Percentiles rank a stretch among this genome's conserved stretches.
phyloP scores from a whole-genome alignment of 208 protist species.

The Leishmania mexicana region DNA sequence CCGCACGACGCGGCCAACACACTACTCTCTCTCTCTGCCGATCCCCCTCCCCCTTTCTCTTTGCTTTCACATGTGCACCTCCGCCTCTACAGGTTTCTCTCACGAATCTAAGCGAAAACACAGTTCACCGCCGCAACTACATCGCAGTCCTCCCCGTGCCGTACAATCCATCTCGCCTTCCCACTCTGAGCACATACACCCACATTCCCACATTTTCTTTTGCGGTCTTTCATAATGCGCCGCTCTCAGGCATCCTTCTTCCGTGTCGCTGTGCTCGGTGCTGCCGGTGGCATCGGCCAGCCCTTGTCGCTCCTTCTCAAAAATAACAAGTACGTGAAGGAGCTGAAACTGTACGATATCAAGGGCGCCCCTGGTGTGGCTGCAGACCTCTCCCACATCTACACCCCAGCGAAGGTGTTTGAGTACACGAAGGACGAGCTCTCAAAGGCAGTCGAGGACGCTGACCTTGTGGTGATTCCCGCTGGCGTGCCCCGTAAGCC shows the following conservation, averaged over 20 bases:
- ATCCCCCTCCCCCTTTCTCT: conserved; percentile 2
- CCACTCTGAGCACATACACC: neutral
- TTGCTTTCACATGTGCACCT: neutral
- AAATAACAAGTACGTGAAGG: conserved; percentile 64
- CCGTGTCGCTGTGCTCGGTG: conserved; percentile 93
- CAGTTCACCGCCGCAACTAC: neutral
- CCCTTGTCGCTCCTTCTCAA: conserved; percentile 96
- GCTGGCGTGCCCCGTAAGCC: conserved; percentile 96
- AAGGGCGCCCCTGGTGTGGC: conserved; percentile 81
- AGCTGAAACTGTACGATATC: conserved; percentile 92
- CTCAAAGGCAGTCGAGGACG: conserved; percentile 71
- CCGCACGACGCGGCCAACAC: neutral
- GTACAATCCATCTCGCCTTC: neutral
- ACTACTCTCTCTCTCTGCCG: neutral
- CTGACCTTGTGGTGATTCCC: conserved; percentile 93
- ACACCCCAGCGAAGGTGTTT: conserved; percentile 75
- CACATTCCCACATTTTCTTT: neutral
- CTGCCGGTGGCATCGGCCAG: conserved; percentile 96
- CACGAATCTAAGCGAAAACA: neutral
- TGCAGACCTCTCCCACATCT: conserved; percentile 91
- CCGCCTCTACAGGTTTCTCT: neutral
- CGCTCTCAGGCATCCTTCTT: conserved; percentile 29
- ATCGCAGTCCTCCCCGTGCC: neutral
- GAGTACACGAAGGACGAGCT: conserved; percentile 78
- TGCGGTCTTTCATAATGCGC: conserved; percentile 18